phyloP scores from a whole-genome alignment of 441 rosid species.

The Lepidium campestre region DNA sequence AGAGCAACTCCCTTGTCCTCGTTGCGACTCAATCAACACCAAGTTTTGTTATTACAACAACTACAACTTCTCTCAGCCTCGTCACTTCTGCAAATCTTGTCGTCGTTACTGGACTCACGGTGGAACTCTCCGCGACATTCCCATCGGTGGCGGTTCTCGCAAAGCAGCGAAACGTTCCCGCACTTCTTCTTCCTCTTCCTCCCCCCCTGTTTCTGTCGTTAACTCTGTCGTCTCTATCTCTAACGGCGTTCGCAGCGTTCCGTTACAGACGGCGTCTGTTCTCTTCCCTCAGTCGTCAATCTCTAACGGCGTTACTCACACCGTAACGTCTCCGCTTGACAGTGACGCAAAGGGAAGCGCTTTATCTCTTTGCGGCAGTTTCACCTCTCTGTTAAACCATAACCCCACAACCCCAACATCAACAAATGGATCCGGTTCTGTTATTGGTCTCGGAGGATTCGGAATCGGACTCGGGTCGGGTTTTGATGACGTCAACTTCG shows the following conservation, averaged over 20 bases:
- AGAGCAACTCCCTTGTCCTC: constrained; percentile 85
- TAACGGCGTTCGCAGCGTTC: constrained; percentile 17
- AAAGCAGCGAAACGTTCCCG: constrained; percentile 78
- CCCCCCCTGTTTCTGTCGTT: not conserved
- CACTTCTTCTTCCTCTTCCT: constrained; percentile 25
- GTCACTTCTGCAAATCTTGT: constrained; percentile 90
- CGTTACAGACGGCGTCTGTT: constrained; percentile 27
- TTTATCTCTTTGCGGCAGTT: constrained; percentile 40
- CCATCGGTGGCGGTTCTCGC: constrained; percentile 82
- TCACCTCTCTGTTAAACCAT: constrained; percentile 60
- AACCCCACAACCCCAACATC: not conserved
- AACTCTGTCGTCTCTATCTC: constrained; percentile 4
- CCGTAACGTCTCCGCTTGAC: constrained; percentile 28
- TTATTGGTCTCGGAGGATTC: constrained; percentile 57
- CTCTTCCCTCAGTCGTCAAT: constrained; percentile 35
- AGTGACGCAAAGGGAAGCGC: constrained; percentile 36
- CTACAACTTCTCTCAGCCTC: constrained; percentile 95
- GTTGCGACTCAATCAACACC: constrained; percentile 82
- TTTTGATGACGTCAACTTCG: constrained; percentile 59
- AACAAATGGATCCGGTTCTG: constrained; percentile 55
- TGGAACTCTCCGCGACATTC: constrained; percentile 90
- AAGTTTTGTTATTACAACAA: constrained; percentile 95
- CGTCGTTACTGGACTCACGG: constrained; percentile 98
- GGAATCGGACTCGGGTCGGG: constrained; percentile 65
- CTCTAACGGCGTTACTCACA: constrained; percentile 35